phyloP scores from a whole-genome alignment of 1,284 basidiomycete species.

The Vanrija sp. region DNA sequence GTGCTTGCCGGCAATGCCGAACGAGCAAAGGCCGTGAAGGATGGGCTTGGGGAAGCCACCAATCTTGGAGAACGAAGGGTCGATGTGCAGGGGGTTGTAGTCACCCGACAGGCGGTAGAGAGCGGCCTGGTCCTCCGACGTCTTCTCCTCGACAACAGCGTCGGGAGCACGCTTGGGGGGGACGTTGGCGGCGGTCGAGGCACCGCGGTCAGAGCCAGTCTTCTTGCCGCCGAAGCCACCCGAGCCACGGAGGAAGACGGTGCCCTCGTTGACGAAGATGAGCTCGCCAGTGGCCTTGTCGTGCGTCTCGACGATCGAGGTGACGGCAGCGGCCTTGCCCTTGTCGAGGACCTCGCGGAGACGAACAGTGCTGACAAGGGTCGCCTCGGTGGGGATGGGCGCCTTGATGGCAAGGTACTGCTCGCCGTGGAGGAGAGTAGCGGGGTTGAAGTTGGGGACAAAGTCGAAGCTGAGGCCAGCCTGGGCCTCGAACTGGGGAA shows the following conservation, averaged over 20 bases:
- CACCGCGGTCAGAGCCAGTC: conserved; percentile 74
- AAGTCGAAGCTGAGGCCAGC: conserved; percentile 69
- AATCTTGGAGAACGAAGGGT: conserved; percentile 86
- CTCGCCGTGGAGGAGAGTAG: conserved; percentile 96
- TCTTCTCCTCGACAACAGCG: conserved; percentile 81
- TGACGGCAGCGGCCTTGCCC: conserved; percentile 89
- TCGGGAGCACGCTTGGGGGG: conserved; percentile 81
- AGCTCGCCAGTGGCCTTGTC: conserved; percentile 73
- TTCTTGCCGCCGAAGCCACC: conserved; percentile 95
- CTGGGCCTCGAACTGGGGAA: conserved; percentile 78
- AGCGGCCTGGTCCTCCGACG: conserved; percentile 73
- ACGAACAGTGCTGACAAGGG: conserved; percentile 70
- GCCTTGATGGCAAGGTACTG: conserved; percentile 88
- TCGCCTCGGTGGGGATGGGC: conserved; percentile 79
- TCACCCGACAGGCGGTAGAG: conserved; percentile 88
- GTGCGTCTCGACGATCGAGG: conserved; percentile 69
- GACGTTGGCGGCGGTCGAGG: conserved; percentile 77
- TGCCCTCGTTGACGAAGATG: conserved; percentile 90
- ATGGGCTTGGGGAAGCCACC: conserved; percentile 92
- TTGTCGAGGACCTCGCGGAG: conserved; percentile 52
- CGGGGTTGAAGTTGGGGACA: conserved; percentile 85
- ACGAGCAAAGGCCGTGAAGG: conserved; percentile 73
- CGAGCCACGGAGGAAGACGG: conserved; percentile 86
- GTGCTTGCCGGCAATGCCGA: conserved; percentile 94
- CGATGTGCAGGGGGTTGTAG: conserved; percentile 87